Conservation (phyloP, 2,329 filamentous ascomycete genomes). For the Sarocladium kiliense region DNA sequence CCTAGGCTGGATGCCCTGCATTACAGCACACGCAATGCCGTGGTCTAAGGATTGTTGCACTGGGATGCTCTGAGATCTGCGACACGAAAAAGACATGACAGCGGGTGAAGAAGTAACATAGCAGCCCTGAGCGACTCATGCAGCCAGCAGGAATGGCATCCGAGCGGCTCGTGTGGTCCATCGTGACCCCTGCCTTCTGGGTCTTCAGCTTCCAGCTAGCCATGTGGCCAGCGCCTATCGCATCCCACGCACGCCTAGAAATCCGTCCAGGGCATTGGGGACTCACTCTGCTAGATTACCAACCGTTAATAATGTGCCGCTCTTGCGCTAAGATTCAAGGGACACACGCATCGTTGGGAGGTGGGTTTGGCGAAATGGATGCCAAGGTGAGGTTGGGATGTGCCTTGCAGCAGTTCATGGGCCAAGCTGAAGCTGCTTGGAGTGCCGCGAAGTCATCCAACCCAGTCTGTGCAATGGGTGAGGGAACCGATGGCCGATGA, state of each 20-base stretch:
- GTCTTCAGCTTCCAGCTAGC: constrained; percentile 5
- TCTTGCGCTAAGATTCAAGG: too few species aligned
- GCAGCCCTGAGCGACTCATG: not conserved
- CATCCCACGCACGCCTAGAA: not conserved
- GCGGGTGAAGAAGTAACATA: not conserved
- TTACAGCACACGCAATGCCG: not conserved
- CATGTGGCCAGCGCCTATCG: not conserved
- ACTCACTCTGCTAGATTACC: too few species aligned
- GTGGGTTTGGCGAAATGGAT: too few species aligned
- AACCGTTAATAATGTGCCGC: too few species aligned
- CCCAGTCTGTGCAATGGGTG: too few species aligned
- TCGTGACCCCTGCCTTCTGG: not conserved
- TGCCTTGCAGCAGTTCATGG: constrained; percentile 9
- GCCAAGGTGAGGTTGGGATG: not conserved
- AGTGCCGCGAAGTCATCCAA: too few species aligned
- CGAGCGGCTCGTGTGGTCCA: not conserved
- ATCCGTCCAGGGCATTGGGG: too few species aligned
- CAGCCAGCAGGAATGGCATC: not conserved
- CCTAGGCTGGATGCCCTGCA: not conserved
- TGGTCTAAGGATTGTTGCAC: too few species aligned
- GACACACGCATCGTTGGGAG: too few species aligned
- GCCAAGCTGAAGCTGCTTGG: not conserved
- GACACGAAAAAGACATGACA: not conserved
- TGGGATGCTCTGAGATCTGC: not conserved
- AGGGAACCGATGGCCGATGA: not conserved